Evolutionary conservation across 129 eudicot species (phyloP).

Genomic region (Flaveria ramosissima): DNA sequence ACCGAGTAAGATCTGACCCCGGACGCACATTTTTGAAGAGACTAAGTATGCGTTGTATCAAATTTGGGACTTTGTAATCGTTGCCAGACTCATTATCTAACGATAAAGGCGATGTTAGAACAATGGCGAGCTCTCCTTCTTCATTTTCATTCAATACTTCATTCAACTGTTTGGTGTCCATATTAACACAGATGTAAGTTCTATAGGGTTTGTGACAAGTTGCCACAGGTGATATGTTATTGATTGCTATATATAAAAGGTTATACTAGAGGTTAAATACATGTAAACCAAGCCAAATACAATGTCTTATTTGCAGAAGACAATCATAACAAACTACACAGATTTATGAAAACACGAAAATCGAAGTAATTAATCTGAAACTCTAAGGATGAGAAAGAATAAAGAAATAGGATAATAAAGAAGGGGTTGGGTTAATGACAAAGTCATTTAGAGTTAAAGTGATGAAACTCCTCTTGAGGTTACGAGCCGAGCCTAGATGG

Average conservation of each 20-base stretch:
- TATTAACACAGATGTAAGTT: neutral
- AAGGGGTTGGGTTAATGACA: too few relatives aligned
- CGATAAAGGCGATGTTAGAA: slow-evolving; percentile 58
- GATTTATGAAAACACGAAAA: neutral
- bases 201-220: too few relatives aligned
- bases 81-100: slow-evolving; percentile 41
- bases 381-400: slow-evolving; percentile 12
- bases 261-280: too few relatives aligned
- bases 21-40: slow-evolving; percentile 61
- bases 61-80: slow-evolving; percentile 58
- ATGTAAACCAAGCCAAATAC: too few relatives aligned
- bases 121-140: slow-evolving; percentile 19
- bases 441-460: too few relatives aligned
- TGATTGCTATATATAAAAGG: too few relatives aligned
- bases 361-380: slow-evolving; percentile 22
- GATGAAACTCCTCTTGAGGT: too few relatives aligned
- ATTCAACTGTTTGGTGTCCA: slow-evolving; percentile 17
- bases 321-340: too few relatives aligned
- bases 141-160: neutral
- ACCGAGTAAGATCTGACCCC: slow-evolving; percentile 81
- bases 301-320: too few relatives aligned
- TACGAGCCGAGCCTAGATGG: too few relatives aligned
- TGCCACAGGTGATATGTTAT: too few relatives aligned
- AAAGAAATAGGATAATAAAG: too few relatives aligned
- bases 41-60: slow-evolving; percentile 56